phyloP scores from a whole-genome alignment of 1,139 yeast genomes.

The Magnusiomyces paraingens region DNA sequence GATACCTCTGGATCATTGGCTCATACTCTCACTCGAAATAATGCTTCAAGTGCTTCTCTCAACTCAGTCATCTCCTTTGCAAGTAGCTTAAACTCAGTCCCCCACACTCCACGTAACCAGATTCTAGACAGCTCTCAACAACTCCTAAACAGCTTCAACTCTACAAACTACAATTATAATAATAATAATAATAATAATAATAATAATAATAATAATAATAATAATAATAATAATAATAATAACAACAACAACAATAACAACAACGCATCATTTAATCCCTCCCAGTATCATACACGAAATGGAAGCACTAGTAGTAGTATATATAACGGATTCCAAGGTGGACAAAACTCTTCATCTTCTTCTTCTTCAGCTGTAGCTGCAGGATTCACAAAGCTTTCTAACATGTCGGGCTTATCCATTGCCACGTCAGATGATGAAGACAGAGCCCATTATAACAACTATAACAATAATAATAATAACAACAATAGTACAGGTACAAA shows the following conservation, averaged over 20 bases:
- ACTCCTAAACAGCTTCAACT: neutral
- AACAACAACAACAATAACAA: no score
- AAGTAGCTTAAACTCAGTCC: neutral
- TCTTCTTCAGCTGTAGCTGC: neutral
- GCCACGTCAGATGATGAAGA: slow-evolving; percentile 5
- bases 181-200: no score
- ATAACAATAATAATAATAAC: neutral
- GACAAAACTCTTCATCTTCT: neutral
- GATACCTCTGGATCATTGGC: no score
- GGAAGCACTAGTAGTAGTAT: no score
- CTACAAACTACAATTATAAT: no score
- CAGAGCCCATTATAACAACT: neutral
- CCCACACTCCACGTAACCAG: neutral
- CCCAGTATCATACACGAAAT: no score
- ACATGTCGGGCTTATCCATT: neutral
- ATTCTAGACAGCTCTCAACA: neutral
- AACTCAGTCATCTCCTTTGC: no score
- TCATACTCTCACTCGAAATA: no score
- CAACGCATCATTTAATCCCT: no score
- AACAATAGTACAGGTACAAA: neutral
- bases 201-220: no score
- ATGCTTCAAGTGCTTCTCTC: no score
- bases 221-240: no score
- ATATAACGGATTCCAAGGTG: neutral
- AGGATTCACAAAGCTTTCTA: neutral